A percentile compares a stretch with the other conserved stretches of the same genome.
Conservation (phyloP, 441 rosid species). For the Erysimum cheiri region DNA sequence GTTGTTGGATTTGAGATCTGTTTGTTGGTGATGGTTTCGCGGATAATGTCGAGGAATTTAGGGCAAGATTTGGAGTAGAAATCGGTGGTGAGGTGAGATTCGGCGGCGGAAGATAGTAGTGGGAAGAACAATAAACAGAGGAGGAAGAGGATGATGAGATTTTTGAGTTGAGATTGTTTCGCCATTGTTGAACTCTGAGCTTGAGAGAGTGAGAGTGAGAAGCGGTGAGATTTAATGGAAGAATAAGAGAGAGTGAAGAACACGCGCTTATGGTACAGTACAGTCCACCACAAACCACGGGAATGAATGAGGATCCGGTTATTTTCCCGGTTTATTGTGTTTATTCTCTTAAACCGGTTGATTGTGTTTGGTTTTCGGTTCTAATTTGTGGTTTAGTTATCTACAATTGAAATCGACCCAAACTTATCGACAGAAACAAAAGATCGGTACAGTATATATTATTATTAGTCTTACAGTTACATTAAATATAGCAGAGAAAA, state of each 20-base stretch:
- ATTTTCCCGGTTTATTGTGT: neutral
- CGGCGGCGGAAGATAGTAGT: constrained; percentile 23
- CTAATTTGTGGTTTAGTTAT: neutral
- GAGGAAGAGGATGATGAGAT: constrained; percentile 4
- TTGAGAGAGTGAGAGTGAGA: constrained; percentile 31
- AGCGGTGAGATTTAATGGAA: neutral
- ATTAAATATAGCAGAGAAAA: neutral
- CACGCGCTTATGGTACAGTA: neutral
- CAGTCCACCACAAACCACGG: neutral
- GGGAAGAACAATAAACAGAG: constrained; percentile 37
- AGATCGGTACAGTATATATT: neutral
- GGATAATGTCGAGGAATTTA: constrained; percentile 55
- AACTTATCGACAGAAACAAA: neutral
- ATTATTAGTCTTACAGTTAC: neutral
- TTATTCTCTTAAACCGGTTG: neutral
- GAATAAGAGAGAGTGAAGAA: neutral
- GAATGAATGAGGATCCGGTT: neutral
- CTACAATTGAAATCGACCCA: neutral
- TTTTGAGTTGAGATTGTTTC: constrained; percentile 19
- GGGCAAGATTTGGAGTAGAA: constrained; percentile 66
- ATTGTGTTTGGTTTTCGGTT: neutral
- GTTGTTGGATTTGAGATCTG: constrained; percentile 69
- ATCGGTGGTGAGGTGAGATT: constrained; percentile 49
- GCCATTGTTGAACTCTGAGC: constrained; percentile 11
- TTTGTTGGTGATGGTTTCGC: constrained; percentile 63